A percentile compares a stretch with the other conserved stretches of the same genome.
Conservation (phyloP, 1,139 yeast genomes). For the Schwanniomyces etchellsii region DNA sequence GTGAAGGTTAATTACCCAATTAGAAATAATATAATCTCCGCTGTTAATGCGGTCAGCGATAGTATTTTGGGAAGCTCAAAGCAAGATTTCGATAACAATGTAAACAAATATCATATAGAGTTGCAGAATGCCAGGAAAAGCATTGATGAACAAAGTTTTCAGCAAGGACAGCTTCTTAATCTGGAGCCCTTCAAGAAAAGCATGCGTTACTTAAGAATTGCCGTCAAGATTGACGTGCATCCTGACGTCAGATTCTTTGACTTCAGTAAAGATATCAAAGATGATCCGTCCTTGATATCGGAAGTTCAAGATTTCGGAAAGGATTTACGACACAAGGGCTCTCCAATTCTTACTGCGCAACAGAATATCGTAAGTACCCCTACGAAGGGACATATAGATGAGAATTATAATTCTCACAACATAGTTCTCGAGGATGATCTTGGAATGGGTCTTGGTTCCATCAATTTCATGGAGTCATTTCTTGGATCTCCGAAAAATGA, state of each 20-base stretch:
- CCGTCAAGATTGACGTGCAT: slow-evolving; percentile 11
- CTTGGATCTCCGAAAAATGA: slow-evolving; percentile 13
- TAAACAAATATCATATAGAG: slow-evolving; percentile 21
- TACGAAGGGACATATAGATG: background rate
- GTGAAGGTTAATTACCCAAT: slow-evolving; percentile 12
- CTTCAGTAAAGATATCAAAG: slow-evolving; percentile 9
- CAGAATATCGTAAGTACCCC: background rate
- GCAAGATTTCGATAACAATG: slow-evolving; percentile 19
- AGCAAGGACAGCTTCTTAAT: slow-evolving; percentile 14
- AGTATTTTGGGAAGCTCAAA: slow-evolving; percentile 17
- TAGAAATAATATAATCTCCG: slow-evolving; percentile 26
- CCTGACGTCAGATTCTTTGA: slow-evolving; percentile 14
- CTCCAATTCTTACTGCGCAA: slow-evolving; percentile 2
- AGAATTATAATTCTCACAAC: background rate
- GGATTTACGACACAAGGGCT: slow-evolving; percentile 1
- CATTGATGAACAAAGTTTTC: slow-evolving; percentile 25
- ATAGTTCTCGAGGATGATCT: slow-evolving; percentile 8
- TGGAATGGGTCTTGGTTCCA: slow-evolving; percentile 13
- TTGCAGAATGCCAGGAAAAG: slow-evolving; percentile 21
- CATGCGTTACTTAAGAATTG: slow-evolving; percentile 6
- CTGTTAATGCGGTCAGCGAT: slow-evolving; percentile 30
- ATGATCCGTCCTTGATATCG: slow-evolving; percentile 9
- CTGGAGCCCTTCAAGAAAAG: background rate
- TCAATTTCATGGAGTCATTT: slow-evolving; percentile 14
- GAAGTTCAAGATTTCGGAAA: slow-evolving; percentile 16